Evolutionary conservation across 345 rosid genomes (phyloP), one percentile per base, ranked within the genome.

Genomic region (Syzygium grande): DNA sequence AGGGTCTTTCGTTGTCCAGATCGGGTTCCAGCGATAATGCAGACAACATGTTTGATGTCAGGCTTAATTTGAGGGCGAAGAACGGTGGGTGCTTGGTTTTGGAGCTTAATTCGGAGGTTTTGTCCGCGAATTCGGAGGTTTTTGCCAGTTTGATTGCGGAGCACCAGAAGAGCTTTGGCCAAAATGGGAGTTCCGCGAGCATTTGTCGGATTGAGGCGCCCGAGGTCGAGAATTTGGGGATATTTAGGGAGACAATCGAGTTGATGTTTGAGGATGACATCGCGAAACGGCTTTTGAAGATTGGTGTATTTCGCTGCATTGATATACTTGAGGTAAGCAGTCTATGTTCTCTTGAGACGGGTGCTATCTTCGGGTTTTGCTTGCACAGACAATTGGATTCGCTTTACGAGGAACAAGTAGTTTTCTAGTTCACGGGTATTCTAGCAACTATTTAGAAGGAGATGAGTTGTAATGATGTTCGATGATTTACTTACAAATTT

Each of bases 251-350:
- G 89, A 95, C 97, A 13, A 91, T 97, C 25, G 95, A 95, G 90
- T 93, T 97, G 51, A 97, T 97, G 99, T 97, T 97, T 56, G 98
- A 94, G 89, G 95, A 93, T 16, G 93, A 92, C 43, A 93, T 97
- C 53, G 52, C 91, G 52, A 94, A 87, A 55, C 93, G 85, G 89
- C 93, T 97, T 5, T 46, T 94, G 89, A 95, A 91, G 93, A 87
- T 93, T 88, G 99, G 99, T 77, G 98, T 92, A 84, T 94, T 90
- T 88, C 92, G 94, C 84, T 92, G 95, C 89, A 95, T 95, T 58
- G 97, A 92, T 87, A 89, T 97, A 87, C 99, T 97, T 59, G 99
- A 96, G 99, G 99, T 97, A 65, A 56, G 91, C 85, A 16, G 46
- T 54, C 68, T 58, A 16, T 41, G 29, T 59, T 85, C 87, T 55